A percentile compares a stretch with the other conserved stretches of the same genome.
Evolutionary conservation across 2,329 filamentous ascomycete species (phyloP).

Genomic region (Aspergillus brunneoviolaceus): DNA sequence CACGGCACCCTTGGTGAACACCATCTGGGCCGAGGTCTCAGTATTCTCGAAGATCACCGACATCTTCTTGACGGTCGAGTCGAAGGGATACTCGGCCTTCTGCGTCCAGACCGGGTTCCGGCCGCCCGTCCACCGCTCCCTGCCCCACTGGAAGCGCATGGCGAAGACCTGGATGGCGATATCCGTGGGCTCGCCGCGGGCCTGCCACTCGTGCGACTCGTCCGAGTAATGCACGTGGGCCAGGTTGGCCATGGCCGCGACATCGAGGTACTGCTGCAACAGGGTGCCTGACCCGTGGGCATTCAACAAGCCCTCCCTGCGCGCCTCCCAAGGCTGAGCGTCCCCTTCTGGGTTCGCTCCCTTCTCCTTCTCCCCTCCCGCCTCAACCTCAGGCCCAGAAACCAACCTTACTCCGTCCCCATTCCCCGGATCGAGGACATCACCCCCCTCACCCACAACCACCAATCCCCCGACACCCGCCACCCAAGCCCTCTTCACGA

Average conservation of each 20-base stretch:
- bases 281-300: slow-evolving; percentile 11
- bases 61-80: slow-evolving; percentile 75
- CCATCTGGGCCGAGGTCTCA: slow-evolving; percentile 24
- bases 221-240: slow-evolving; percentile 60
- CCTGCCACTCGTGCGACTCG: slow-evolving; percentile 58
- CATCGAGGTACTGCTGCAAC: slow-evolving; percentile 59
- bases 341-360: background rate
- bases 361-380: no score
- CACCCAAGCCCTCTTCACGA: slow-evolving; percentile 60
- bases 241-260: slow-evolving; percentile 65
- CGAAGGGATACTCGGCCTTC: slow-evolving; percentile 69
- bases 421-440: slow-evolving; percentile 57
- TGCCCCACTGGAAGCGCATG: slow-evolving; percentile 65
- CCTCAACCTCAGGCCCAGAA: background rate
- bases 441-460: slow-evolving; percentile 55
- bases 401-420: slow-evolving; percentile 48
- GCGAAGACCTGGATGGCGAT: slow-evolving; percentile 75
- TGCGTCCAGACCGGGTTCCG: slow-evolving; percentile 56
- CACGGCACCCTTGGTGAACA: slow-evolving; percentile 56
- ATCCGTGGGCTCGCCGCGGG: slow-evolving; percentile 67
- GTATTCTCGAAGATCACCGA: slow-evolving; percentile 61
- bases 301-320: slow-evolving; percentile 25
- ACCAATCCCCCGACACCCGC: slow-evolving; percentile 56
- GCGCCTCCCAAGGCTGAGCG: background rate
- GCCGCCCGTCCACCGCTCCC: slow-evolving; percentile 52